A percentile compares a stretch with the other conserved stretches of the same genome.
These are phyloP conservation scores for Endotrypanum monterogeii DNA, from an alignment of 208 protist genomes.

Conservation along the genomic window DNA sequence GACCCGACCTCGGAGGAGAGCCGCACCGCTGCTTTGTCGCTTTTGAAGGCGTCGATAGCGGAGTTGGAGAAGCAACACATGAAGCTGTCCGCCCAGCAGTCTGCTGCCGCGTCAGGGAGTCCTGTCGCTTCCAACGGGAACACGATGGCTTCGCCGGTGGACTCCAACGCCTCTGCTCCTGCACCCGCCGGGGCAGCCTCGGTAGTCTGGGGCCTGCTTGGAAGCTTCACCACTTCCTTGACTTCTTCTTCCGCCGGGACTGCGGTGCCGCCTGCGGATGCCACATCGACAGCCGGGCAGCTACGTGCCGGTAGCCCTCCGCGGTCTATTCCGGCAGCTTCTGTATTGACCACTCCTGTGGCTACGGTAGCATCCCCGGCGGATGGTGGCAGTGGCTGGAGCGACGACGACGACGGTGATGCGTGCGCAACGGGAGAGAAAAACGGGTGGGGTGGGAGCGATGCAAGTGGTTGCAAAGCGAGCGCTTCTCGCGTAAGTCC, in stretches of 20 bases:
- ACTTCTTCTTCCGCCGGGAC: not conserved
- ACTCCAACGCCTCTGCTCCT: not conserved
- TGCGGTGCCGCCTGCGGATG: not conserved
- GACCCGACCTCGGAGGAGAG: conserved; percentile 56
- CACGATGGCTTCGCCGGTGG: not conserved
- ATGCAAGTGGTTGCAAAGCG: not conserved
- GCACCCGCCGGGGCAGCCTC: not conserved
- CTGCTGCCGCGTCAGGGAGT: not conserved
- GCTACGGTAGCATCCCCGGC: not conserved
- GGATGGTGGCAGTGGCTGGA: conserved; percentile 24
- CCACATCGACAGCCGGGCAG: not conserved
- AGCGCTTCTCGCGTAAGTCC: not conserved
- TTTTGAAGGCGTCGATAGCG: conserved; percentile 35
- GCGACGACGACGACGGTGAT: conserved; percentile 13
- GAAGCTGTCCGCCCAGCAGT: conserved; percentile 12
- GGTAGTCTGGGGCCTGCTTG: not conserved
- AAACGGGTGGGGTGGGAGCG: conserved; percentile 12
- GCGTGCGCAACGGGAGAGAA: not conserved
- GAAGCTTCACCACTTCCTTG: not conserved
- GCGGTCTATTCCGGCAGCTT: not conserved
- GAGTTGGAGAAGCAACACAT: conserved; percentile 29
- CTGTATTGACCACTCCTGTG: not conserved
- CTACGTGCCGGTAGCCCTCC: not conserved
- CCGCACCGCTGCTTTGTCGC: conserved; percentile 41
- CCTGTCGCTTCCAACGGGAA: not conserved